Base-by-base conservation (phyloP, 2,329 filamentous ascomycete species). In the Paraconiothyrium sp. region DNA sequence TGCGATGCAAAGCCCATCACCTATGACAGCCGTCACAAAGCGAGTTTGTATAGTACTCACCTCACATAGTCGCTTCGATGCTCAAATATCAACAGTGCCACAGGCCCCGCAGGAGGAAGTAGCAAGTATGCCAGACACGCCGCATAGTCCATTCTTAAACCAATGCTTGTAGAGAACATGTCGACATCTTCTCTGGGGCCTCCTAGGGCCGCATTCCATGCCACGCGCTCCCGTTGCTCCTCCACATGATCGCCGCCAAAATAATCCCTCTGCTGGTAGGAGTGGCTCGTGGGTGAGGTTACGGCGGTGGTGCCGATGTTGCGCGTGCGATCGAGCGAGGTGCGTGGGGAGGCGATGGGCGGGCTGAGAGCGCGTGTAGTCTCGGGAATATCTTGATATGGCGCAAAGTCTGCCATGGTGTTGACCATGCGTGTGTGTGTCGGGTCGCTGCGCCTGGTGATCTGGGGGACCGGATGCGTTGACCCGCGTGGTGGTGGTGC, bases 61-160 rank as follows among this genome's bases (percentile, higher is more conserved):
- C 95, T 87, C 60, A 99, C 95, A 79, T 97, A 99, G 81, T 99
- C 95, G 75, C 93, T 97, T 83, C 97, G 95, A 75, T 94, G 89
- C 84, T 99, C 95, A 65, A 94, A 77, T 48, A 98, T 86, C 68
- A 99, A 80, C 70, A 99, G 80, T 67, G 97, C 78, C 30, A 97
- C 92, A 3, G 91, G 92, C 2, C 94, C 95, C 0, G 94, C 85
- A 1, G 95, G 95, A 64, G 95, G 95, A 14, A 97, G 81, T 54
- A 91, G 83, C 64, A 97, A 76, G 78, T 99, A 99, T 56, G 95
- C 94, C 73, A 97, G 81, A 76, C 90, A 92, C 6, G 95, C 94
- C 83, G 98, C 94, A 74, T 94, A 91, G 75, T 97, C 93, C 68
- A 98, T 85, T 58, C 94, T 85, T 64, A 98, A 82, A 0, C 93